Percentiles rank a stretch among this genome's conserved stretches.
phyloP scores from a whole-genome alignment of 352 stramenopile species.

The Phytophthora pseudosyringae region DNA sequence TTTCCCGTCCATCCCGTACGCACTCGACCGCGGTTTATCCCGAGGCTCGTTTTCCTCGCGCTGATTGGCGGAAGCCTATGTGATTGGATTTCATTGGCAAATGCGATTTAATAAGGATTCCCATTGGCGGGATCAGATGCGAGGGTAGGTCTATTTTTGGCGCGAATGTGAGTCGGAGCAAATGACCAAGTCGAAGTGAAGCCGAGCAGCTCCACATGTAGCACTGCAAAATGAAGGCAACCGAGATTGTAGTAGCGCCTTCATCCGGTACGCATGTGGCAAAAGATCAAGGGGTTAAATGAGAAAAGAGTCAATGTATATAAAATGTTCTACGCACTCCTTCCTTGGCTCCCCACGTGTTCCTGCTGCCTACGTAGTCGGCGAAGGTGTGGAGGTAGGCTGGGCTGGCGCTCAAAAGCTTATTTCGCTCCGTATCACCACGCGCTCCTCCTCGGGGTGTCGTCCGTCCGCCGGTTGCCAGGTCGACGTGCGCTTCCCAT shows the following conservation, averaged over 20 bases:
- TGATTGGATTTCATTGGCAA: constrained; percentile 18
- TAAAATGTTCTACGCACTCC: constrained; percentile 45
- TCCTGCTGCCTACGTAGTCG: constrained; percentile 20
- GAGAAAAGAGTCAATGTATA: constrained; percentile 35
- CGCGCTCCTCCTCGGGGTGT: constrained; percentile 16
- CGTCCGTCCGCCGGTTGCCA: constrained; percentile 20
- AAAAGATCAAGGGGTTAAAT: constrained; percentile 1
- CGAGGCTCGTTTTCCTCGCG: constrained; percentile 1
- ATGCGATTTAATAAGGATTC: not conserved
- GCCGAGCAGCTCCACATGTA: not conserved
- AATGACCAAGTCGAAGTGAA: not conserved
- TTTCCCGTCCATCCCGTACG: constrained; percentile 21
- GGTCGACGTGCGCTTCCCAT: constrained; percentile 31
- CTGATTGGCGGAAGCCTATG: constrained; percentile 30
- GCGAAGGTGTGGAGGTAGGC: constrained; percentile 18
- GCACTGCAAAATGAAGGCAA: not conserved
- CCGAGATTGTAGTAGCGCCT: not conserved
- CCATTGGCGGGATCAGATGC: constrained; percentile 11
- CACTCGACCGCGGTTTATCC: constrained; percentile 16
- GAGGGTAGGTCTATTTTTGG: constrained; percentile 34
- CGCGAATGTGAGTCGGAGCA: constrained; percentile 19
- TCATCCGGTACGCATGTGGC: constrained; percentile 1
- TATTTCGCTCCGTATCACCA: constrained; percentile 19
- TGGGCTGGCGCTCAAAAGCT: constrained; percentile 31
- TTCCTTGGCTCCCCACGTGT: constrained; percentile 22